Base-by-base conservation (phyloP, 2,329 filamentous ascomycete genomes). In the Penicillium sp. region DNA sequence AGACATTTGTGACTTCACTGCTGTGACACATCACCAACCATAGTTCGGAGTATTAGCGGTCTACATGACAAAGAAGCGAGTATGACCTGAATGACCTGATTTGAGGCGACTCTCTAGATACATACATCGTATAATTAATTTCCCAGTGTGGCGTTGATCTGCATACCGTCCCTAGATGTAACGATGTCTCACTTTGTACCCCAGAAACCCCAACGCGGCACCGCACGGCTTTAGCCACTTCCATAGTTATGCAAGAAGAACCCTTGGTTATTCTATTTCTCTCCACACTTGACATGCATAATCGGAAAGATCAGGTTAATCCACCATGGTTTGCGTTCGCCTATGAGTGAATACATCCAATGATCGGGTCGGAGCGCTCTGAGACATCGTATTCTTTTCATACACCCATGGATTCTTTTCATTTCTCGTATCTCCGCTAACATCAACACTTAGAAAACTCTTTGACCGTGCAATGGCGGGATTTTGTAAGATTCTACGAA, bases 1-100 rank as follows among this genome's bases (percentile, higher is more conserved):
- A 57, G 54, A 53, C 54, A 53, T 41, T 48, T 36, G 46, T 10
- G 36, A 33, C 41, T 25, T 33, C 13, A 33, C 21, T 44, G 15
- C n/a, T 25, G 33, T 65, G 62, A 66, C 55, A 66, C 65, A 57
- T 33, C 44, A 40, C 65, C 60, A 64, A 67, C 60, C 60, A 62
- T 47, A 59, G 13, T 7, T 23, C 21, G 27, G 27, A 23, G 15
- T 16, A 52, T 39, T 50, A 50, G 50, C 33, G 55, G 40, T 57
- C 43, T 23, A 36, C 5, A 43, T 45, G 39, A 52, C 29, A 45
- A 44, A 51, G 49, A 25, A 11, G 25, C 16, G 16, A 34, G 16
- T 13, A 23, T 23, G 23, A 23, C 23, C 23, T 23, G 23, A 23
- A 44, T 43, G 19, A 19, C 27, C 15, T 31, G 15, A 25, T 3